These are phyloP conservation scores for Metschnikowia proteae DNA, from an alignment of 805 yeast species.

Conservation along the genomic window DNA sequence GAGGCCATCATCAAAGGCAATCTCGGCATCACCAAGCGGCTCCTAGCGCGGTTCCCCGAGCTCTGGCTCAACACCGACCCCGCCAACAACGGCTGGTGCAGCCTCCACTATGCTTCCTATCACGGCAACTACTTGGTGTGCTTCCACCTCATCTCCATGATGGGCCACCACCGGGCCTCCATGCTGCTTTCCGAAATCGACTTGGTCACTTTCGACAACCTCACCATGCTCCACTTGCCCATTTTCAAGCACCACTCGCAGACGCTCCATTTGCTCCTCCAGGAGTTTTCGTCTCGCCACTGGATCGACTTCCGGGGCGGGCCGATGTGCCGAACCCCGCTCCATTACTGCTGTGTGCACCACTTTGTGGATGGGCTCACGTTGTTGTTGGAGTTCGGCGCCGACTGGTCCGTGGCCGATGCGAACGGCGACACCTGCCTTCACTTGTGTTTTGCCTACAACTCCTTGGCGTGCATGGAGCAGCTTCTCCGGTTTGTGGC, in stretches of 20 bases:
- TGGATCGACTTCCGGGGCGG: constrained; percentile 57
- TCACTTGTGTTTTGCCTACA: constrained; percentile 53
- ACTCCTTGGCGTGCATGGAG: constrained; percentile 49
- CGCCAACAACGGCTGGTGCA: constrained; percentile 68
- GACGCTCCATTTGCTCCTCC: constrained; percentile 66
- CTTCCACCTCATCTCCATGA: constrained; percentile 48
- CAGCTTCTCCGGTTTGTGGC: constrained; percentile 18
- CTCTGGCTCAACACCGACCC: constrained; percentile 67
- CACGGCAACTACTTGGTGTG: constrained; percentile 70
- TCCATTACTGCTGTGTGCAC: constrained; percentile 61
- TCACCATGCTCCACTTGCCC: constrained; percentile 71
- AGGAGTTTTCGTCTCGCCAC: constrained; percentile 36
- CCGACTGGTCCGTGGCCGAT: constrained; percentile 37
- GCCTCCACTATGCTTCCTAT: constrained; percentile 75
- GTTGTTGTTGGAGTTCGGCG: constrained; percentile 68
- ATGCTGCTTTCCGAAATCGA: constrained; percentile 21
- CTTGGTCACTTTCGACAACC: constrained; percentile 47
- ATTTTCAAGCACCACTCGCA: constrained; percentile 57
- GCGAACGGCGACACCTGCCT: constrained; percentile 35
- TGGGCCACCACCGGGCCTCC: constrained; percentile 26
- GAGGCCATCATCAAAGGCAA: constrained; percentile 63
- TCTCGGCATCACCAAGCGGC: constrained; percentile 56
- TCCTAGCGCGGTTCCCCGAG: constrained; percentile 66
- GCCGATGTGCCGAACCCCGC: constrained; percentile 50
- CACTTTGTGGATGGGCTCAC: constrained; percentile 63